These are phyloP conservation scores for Eimeria acervulina DNA, from an alignment of 169 alveolate species.

Conservation along the genomic window DNA sequence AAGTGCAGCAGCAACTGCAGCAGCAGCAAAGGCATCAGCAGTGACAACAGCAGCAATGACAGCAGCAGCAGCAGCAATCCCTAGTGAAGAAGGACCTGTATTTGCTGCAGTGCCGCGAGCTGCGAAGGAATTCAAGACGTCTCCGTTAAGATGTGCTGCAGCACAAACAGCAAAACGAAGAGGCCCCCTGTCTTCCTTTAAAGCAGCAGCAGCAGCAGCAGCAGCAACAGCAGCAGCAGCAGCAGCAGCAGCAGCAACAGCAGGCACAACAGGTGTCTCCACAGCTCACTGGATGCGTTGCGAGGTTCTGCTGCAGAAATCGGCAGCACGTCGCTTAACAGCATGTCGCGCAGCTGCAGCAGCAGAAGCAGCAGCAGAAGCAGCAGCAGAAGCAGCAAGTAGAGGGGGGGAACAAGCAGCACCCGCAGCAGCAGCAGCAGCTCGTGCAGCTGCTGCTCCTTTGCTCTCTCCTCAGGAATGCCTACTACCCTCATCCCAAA, in stretches of 20 bases:
- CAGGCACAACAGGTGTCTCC: too few species aligned
- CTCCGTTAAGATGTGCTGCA: background rate
- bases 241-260: constrained; percentile 28
- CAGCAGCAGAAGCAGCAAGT: too few species aligned
- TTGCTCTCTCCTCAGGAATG: too few species aligned
- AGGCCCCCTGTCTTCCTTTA: background rate
- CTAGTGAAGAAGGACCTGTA: background rate
- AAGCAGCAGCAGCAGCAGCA: constrained; percentile 5
- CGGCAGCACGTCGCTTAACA: too few species aligned
- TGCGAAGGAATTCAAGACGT: background rate
- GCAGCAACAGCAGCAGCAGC: background rate
- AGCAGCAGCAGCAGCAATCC: constrained; percentile 36
- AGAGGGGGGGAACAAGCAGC: too few species aligned
- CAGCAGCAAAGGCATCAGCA: background rate
- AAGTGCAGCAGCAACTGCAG: background rate
- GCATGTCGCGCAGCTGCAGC: too few species aligned
- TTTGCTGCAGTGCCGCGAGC: background rate
- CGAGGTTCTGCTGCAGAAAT: too few species aligned
- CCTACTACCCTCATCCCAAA: too few species aligned
- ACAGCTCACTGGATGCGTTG: too few species aligned
- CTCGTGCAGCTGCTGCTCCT: too few species aligned
- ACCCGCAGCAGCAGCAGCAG: too few species aligned
- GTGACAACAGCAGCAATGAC: background rate
- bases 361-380: too few species aligned
- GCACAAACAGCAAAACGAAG: background rate